These are phyloP conservation scores for Candida boleticola DNA, from an alignment of 805 yeast genomes.

Conservation along the genomic window DNA sequence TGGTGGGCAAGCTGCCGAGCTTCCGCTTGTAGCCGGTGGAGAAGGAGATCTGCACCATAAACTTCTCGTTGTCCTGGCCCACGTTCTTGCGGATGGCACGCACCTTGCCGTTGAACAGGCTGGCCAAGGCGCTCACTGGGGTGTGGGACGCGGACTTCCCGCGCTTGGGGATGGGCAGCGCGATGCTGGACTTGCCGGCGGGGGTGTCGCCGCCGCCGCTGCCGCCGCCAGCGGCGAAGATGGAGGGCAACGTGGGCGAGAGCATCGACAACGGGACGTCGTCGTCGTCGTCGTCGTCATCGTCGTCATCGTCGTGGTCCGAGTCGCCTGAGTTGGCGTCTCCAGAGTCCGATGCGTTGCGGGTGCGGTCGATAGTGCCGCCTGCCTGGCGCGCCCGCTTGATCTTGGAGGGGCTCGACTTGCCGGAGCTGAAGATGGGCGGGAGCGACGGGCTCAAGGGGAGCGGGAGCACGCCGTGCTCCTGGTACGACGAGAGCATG, in stretches of 20 bases:
- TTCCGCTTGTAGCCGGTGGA: not conserved
- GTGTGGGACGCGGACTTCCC: not conserved
- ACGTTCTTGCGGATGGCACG: not conserved
- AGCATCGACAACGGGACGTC: constrained; percentile 28
- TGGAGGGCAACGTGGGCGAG: constrained; percentile 33
- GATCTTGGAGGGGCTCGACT: not conserved
- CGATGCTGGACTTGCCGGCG: not conserved
- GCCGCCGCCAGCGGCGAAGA: constrained; percentile 15
- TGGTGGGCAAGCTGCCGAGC: not conserved
- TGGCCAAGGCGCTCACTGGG: not conserved
- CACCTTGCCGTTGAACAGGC: constrained; percentile 1
- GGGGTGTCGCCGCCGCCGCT: not conserved
- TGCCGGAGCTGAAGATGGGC: constrained; percentile 1
- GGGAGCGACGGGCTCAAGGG: constrained; percentile 42
- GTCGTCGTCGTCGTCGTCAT: constrained; percentile 16
- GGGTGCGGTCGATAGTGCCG: constrained; percentile 1
- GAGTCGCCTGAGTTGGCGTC: constrained; percentile 7
- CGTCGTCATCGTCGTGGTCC: not conserved
- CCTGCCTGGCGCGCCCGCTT: not conserved
- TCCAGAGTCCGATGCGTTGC: constrained; percentile 6
- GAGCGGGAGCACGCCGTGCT: constrained; percentile 33
- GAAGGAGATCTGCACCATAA: not conserved
- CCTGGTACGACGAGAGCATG: constrained; percentile 30
- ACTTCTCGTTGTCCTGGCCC: not conserved
- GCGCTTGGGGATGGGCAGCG: constrained; percentile 1